Percentiles rank a stretch among this genome's conserved stretches.
These are phyloP conservation scores for Lactarius psammicola DNA, from an alignment of 768 basidiomycete genomes.

Conservation along the genomic window DNA sequence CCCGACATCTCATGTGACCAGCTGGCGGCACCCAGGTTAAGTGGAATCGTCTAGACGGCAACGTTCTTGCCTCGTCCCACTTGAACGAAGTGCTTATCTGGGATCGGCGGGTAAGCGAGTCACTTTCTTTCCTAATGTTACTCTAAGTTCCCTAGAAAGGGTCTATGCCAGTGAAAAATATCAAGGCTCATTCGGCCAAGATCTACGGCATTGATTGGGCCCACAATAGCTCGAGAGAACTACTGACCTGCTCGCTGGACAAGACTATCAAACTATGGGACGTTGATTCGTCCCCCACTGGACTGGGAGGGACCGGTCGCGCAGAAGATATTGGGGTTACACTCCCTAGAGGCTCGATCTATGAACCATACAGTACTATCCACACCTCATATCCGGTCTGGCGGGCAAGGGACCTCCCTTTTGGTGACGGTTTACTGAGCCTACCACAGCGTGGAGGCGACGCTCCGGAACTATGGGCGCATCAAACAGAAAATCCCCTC, in stretches of 20 bases:
- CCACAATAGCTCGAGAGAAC: slow-evolving; percentile 63
- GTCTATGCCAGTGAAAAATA: slow-evolving; percentile 70
- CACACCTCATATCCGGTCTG: slow-evolving; percentile 87
- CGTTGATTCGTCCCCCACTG: slow-evolving; percentile 38
- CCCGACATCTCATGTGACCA: slow-evolving; percentile 33
- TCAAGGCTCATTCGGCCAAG: slow-evolving; percentile 83
- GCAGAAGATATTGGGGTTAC: slow-evolving; percentile 16
- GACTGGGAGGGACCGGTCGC: slow-evolving; percentile 9
- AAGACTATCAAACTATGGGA: slow-evolving; percentile 91
- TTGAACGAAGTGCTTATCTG: slow-evolving; percentile 85
- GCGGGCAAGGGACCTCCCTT: slow-evolving; percentile 90
- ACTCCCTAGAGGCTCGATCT: slow-evolving; percentile 24
- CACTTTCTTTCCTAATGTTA: not conserved
- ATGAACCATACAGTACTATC: slow-evolving; percentile 52
- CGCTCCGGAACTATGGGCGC: slow-evolving; percentile 77
- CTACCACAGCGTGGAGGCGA: slow-evolving; percentile 87
- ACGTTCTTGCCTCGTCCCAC: slow-evolving; percentile 89
- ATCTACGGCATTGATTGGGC: slow-evolving; percentile 99
- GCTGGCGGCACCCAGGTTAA: slow-evolving; percentile 94
- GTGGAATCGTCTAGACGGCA: slow-evolving; percentile 87
- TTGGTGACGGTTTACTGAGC: slow-evolving; percentile 84
- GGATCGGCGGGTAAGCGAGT: slow-evolving; percentile 77
- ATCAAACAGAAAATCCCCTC: slow-evolving; percentile 33
- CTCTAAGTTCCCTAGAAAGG: slow-evolving; percentile 61
- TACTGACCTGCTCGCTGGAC: slow-evolving; percentile 94